Conservation (phyloP, 2,329 filamentous ascomycete species). For the Sarocladiaceae sp. region DNA sequence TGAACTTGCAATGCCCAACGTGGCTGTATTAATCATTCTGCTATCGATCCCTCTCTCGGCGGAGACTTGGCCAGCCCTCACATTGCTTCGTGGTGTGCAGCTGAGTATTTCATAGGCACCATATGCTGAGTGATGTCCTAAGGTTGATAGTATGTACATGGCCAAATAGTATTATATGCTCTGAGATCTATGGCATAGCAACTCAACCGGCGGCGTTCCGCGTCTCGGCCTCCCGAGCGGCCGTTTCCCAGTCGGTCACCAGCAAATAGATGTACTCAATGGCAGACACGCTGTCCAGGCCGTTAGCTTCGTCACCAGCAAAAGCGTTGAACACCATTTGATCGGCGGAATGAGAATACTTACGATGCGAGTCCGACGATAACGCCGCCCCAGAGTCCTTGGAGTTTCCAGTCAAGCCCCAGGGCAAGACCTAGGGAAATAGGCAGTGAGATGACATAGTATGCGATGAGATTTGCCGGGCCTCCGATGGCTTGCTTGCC, state of each 20-base stretch:
- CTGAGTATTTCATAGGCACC: too few relatives aligned
- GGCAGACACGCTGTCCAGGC: conserved; percentile 38
- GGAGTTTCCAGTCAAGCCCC: conserved; percentile 69
- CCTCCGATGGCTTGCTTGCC: conserved; percentile 88
- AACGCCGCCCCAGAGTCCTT: conserved; percentile 78
- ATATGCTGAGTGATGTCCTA: too few relatives aligned
- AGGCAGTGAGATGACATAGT: conserved; percentile 83
- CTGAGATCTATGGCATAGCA: too few relatives aligned
- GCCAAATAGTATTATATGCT: too few relatives aligned
- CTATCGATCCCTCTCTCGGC: neutral
- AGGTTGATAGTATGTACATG: too few relatives aligned
- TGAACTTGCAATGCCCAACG: conserved; percentile 13
- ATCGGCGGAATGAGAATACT: conserved; percentile 18
- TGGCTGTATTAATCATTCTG: neutral
- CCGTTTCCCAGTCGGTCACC: conserved; percentile 49
- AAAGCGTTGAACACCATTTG: too few relatives aligned
- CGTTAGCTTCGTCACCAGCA: too few relatives aligned
- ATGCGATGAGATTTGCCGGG: conserved; percentile 80
- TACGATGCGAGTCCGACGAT: conserved; percentile 65
- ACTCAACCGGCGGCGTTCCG: conserved; percentile 42
- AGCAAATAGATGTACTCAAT: conserved; percentile 52
- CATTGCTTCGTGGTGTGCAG: too few relatives aligned
- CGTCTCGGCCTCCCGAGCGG: conserved; percentile 47
- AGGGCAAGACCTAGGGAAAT: conserved; percentile 78
- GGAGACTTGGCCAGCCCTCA: too few relatives aligned